Base-by-base conservation (phyloP, 495 filamentous ascomycete species). In the Penicillium cosmopolitanum region DNA sequence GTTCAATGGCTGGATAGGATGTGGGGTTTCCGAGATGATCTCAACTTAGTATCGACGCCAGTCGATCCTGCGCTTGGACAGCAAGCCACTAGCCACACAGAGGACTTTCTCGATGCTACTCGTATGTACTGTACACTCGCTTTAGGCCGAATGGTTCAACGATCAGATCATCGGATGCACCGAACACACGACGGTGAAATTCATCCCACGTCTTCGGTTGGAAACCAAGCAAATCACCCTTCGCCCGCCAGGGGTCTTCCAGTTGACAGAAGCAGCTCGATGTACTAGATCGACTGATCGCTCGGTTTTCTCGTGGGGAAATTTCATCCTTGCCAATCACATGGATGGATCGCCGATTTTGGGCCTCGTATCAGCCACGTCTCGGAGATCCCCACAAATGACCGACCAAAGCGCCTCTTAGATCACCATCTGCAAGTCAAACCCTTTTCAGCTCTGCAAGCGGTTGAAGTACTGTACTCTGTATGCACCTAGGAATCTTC, bases 21-120 rank as follows among this genome's bases (percentile, higher is more conserved):
- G 23, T 56, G 57, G 53, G 55, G 23, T 38, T 34, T 58, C 58
- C 58, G 65, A 59, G 58, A 58, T 64, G 35, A 40, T 15, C 35
- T 56, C 55, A 60, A 55, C 46, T 62, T 34, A 16, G 61, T 55
- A 55, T 55, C 11, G 19, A 47, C 44, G 4, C 3, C 5, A 18
- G 55, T 18, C 44, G 55, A 63, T 63, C 55, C 36, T 43, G 42
- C 54, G 53, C 56, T 52, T 23, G 34, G 55, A 55, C 52, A 16
- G 18, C 19, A 55, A 54, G 35, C 51, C 54, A 36, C 16, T 34
- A 55, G 57, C 57, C 51, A 59, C 50, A 48, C 18, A 53, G 23
- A 12, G 36, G 4, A 5, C 12, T 9, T 38, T 38, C 15, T 38
- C 36, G 10, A 38, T 12, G 11, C 11, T 12, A 38, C 10, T 23